Conservation (phyloP, 306 rosid species). For the Begonia loranthoides region DNA sequence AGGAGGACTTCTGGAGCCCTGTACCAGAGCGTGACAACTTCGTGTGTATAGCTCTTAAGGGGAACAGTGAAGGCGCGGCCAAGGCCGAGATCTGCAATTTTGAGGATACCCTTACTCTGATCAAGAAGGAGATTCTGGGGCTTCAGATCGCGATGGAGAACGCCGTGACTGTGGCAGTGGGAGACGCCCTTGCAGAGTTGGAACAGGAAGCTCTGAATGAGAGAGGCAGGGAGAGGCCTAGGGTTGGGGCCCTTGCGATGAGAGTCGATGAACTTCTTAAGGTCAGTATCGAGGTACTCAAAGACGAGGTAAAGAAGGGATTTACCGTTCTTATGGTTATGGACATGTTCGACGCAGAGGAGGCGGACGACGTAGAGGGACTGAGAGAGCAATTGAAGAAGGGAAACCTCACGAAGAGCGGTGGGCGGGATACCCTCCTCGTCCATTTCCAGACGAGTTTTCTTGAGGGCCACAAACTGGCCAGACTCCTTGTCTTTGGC, state of each 20-base stretch:
- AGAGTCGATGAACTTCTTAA: slow-evolving; percentile 79
- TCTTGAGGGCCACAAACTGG: slow-evolving; percentile 72
- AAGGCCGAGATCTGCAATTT: slow-evolving; percentile 88
- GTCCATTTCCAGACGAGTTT: slow-evolving; percentile 87
- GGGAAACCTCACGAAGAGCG: slow-evolving; percentile 82
- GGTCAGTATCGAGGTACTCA: slow-evolving; percentile 87
- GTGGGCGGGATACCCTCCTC: slow-evolving; percentile 98
- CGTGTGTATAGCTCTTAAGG: slow-evolving; percentile 88
- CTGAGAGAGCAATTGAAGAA: slow-evolving; percentile 83
- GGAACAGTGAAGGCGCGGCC: slow-evolving; percentile 93
- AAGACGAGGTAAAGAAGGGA: slow-evolving; percentile 82
- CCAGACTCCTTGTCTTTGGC: slow-evolving; percentile 71
- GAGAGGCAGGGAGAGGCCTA: slow-evolving; percentile 29
- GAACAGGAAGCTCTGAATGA: slow-evolving; percentile 68
- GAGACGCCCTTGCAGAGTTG: slow-evolving; percentile 91
- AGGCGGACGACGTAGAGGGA: slow-evolving; percentile 84
- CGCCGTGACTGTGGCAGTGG: slow-evolving; percentile 91
- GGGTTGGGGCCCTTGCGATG: slow-evolving; percentile 65
- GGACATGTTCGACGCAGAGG: slow-evolving; percentile 64
- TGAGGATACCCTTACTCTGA: slow-evolving; percentile 54
- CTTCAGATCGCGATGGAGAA: slow-evolving; percentile 80
- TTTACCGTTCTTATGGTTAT: slow-evolving; percentile 38
- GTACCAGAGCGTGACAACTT: slow-evolving; percentile 95
- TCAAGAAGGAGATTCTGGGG: slow-evolving; percentile 90
- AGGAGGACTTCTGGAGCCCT: slow-evolving; percentile 91